phyloP scores from a whole-genome alignment of 768 basidiomycete genomes.

The Boletales sp. region DNA sequence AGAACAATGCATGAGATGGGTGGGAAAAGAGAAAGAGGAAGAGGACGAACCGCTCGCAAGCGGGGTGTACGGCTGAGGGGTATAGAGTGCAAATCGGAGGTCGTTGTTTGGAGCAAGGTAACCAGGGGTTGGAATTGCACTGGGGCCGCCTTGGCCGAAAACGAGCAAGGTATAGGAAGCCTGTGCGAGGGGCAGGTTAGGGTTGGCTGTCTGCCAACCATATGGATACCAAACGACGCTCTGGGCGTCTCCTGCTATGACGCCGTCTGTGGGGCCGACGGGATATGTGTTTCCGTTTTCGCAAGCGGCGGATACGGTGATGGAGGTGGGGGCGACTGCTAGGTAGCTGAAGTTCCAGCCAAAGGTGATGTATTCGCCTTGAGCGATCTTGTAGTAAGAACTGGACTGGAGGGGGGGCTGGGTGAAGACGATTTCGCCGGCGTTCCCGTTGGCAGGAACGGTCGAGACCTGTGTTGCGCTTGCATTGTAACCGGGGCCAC shows the following conservation, averaged over 20 bases:
- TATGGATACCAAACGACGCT: conserved; percentile 59
- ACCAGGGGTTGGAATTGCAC: conserved; percentile 46
- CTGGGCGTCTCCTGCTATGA: conserved; percentile 50
- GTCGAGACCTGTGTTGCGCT: conserved; percentile 15
- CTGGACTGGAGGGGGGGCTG: conserved; percentile 55
- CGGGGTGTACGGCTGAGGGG: conserved; percentile 53
- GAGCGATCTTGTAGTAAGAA: conserved; percentile 66
- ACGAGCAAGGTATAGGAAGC: conserved; percentile 59
- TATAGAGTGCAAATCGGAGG: conserved; percentile 61
- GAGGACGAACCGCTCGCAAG: conserved; percentile 38
- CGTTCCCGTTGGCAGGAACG: conserved; percentile 36
- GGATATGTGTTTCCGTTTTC: conserved; percentile 69
- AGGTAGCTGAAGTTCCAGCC: conserved; percentile 73
- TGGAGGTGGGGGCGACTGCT: conserved; percentile 44
- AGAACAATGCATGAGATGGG: background rate
- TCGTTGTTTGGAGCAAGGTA: conserved; percentile 50
- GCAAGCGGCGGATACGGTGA: conserved; percentile 65
- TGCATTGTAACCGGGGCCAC: conserved; percentile 24
- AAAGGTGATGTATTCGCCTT: conserved; percentile 54
- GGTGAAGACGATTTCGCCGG: conserved; percentile 49
- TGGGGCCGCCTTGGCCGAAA: conserved; percentile 53
- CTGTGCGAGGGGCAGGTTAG: conserved; percentile 54
- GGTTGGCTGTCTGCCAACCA: conserved; percentile 47
- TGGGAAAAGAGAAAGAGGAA: background rate
- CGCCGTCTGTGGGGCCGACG: conserved; percentile 53